phyloP scores from a whole-genome alignment of 129 eudicot species.

The Lactuca saligna region DNA sequence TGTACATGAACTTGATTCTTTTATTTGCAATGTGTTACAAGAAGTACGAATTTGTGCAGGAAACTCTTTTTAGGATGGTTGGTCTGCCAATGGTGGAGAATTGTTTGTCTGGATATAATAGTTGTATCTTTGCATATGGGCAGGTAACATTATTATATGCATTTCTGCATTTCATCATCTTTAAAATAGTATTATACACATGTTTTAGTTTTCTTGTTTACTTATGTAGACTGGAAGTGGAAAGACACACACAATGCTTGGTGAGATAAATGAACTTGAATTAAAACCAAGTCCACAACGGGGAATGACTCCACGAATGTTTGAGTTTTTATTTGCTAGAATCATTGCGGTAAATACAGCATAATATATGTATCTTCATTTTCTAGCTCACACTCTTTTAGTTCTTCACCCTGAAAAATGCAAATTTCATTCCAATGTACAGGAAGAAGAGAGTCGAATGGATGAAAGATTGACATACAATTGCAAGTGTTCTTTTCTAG shows the following conservation, averaged over 20 bases:
- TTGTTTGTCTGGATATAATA: conserved; percentile 93
- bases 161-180: neutral
- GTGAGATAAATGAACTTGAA: conserved; percentile 76
- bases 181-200: neutral
- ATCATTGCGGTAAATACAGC: conserved; percentile 64
- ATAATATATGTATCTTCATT: neutral
- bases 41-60: conserved; percentile 48
- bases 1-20: neutral
- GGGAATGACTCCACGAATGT: conserved; percentile 97
- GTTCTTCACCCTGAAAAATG: neutral
- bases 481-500: conserved; percentile 96
- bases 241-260: conserved; percentile 96
- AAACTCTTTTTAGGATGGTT: conserved; percentile 87
- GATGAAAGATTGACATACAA: conserved; percentile 73
- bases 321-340: conserved; percentile 91
- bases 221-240: conserved; percentile 91
- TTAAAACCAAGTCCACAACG: conserved; percentile 73
- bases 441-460: conserved; percentile 96
- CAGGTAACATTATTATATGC: conserved; percentile 55
- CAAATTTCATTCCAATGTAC: conserved; percentile 5
- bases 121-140: conserved; percentile 97
- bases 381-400: neutral
- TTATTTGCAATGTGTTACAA: neutral
- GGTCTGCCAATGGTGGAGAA: conserved; percentile 99
- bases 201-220: conserved; percentile 13